Evolutionary conservation across 768 basidiomycete genomes (phyloP).

Genomic region (Stropharia rugosoannulata): DNA sequence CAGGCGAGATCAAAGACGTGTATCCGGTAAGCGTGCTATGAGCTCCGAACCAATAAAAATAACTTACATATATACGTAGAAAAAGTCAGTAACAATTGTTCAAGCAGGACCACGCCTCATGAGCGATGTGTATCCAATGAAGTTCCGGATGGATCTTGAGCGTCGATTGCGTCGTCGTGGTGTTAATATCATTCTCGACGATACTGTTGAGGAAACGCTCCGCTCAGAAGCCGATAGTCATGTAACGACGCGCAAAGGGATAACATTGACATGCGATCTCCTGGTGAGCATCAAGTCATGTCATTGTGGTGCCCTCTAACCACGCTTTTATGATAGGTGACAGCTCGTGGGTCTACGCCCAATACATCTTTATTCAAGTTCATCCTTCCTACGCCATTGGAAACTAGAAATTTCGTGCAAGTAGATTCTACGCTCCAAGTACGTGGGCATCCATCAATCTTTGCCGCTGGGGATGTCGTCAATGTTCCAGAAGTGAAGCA

Average conservation of each 20-base stretch:
- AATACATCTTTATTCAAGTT: slow-evolving; percentile 43
- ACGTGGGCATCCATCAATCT: slow-evolving; percentile 43
- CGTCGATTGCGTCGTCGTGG: slow-evolving; percentile 37
- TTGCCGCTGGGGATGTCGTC: slow-evolving; percentile 58
- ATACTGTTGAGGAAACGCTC: slow-evolving; percentile 40
- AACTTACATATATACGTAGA: slow-evolving; percentile 25
- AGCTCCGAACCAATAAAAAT: neutral
- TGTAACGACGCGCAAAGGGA: slow-evolving; percentile 25
- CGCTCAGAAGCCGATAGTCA: neutral
- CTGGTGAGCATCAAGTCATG: slow-evolving; percentile 9
- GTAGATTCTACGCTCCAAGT: slow-evolving; percentile 53
- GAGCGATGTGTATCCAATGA: slow-evolving; percentile 48
- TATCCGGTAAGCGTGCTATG: slow-evolving; percentile 18
- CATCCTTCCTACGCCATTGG: slow-evolving; percentile 31
- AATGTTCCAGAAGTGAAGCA: slow-evolving; percentile 57
- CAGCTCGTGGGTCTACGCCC: slow-evolving; percentile 35
- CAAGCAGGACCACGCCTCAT: slow-evolving; percentile 48
- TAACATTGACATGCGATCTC: slow-evolving; percentile 17
- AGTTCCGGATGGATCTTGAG: slow-evolving; percentile 45
- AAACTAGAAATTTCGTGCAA: slow-evolving; percentile 37
- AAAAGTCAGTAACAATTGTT: slow-evolving; percentile 54
- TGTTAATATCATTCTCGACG: slow-evolving; percentile 48
- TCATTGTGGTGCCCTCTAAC: neutral
- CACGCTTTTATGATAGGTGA: slow-evolving; percentile 17
- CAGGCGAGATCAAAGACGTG: slow-evolving; percentile 24